Evolutionary conservation across 1,284 basidiomycete genomes (phyloP).

Genomic region (Apiotrichum mycotoxinovorans): DNA sequence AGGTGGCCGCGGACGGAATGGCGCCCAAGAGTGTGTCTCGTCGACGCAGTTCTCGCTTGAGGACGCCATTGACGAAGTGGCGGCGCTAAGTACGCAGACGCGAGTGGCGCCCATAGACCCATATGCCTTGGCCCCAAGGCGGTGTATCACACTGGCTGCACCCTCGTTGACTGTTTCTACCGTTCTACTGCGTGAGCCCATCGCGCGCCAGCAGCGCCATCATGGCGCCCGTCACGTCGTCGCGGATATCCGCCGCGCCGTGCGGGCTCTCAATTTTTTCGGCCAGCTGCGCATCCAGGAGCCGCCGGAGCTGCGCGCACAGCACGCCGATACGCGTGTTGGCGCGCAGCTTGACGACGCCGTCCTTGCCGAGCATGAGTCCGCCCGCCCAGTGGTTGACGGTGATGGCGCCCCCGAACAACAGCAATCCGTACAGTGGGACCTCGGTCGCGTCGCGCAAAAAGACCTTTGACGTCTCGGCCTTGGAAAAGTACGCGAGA

Average conservation of each 20-base stretch:
- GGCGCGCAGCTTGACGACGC: constrained; percentile 66
- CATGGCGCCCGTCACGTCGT: constrained; percentile 66
- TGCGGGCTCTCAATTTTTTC: constrained; percentile 51
- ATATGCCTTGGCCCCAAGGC: too few species aligned
- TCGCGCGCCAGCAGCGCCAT: constrained; percentile 60
- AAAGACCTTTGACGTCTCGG: constrained; percentile 79
- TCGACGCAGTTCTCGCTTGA: too few species aligned
- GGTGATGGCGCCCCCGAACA: constrained; percentile 76
- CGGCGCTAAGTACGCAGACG: too few species aligned
- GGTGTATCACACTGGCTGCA: too few species aligned
- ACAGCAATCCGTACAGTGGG: constrained; percentile 74
- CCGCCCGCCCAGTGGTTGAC: constrained; percentile 76
- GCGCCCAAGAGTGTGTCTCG: too few species aligned
- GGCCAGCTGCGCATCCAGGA: constrained; percentile 68
- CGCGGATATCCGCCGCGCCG: constrained; percentile 54
- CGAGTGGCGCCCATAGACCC: too few species aligned
- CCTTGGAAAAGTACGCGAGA: constrained; percentile 76
- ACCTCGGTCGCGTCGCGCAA: constrained; percentile 85
- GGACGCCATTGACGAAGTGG: too few species aligned
- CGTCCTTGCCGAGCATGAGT: constrained; percentile 60
- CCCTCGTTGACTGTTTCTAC: too few species aligned
- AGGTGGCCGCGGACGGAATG: too few species aligned
- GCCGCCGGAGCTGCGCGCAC: constrained; percentile 77
- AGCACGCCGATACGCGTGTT: constrained; percentile 85
- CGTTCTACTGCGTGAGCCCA: constrained; percentile 26